Conservation (phyloP, 1,284 basidiomycete genomes). For the Porogramme epimiltina region DNA sequence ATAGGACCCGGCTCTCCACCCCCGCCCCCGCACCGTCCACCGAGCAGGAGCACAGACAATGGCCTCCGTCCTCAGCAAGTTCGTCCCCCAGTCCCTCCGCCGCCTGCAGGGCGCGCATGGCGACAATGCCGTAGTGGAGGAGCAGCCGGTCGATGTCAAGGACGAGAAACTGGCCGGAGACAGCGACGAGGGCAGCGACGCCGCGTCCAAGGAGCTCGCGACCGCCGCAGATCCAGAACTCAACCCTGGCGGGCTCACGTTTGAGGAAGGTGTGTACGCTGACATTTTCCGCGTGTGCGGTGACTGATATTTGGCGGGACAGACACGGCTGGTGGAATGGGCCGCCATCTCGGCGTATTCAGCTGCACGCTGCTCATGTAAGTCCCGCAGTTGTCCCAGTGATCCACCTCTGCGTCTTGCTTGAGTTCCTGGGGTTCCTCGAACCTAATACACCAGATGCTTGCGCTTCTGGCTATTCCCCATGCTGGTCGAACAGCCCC, state of each 20-base stretch:
- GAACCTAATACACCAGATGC: too few relatives aligned
- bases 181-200: slow-evolving; percentile 5
- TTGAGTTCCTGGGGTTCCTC: too few relatives aligned
- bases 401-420: background rate
- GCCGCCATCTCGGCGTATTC: slow-evolving; percentile 34
- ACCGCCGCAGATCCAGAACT: slow-evolving; percentile 11
- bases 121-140: slow-evolving; percentile 2
- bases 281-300: background rate
- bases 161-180: slow-evolving; percentile 11
- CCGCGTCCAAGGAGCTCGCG: slow-evolving; percentile 14
- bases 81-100: slow-evolving; percentile 7
- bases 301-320: background rate
- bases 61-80: slow-evolving; percentile 14
- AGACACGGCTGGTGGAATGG: slow-evolving; percentile 35
- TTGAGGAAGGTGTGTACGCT: slow-evolving; percentile 18
- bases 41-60: too few relatives aligned
- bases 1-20: too few relatives aligned
- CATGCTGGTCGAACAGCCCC: too few relatives aligned
- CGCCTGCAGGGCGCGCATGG: slow-evolving; percentile 2
- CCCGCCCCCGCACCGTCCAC: too few relatives aligned
- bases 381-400: slow-evolving; percentile 1
- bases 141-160: slow-evolving; percentile 9
- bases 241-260: slow-evolving; percentile 18
- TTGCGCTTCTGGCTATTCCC: too few relatives aligned
- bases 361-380: slow-evolving; percentile 34